Evolutionary conservation across 345 rosid genomes (phyloP), one percentile per base, ranked within the genome.

Genomic region (Turnera subulata): DNA sequence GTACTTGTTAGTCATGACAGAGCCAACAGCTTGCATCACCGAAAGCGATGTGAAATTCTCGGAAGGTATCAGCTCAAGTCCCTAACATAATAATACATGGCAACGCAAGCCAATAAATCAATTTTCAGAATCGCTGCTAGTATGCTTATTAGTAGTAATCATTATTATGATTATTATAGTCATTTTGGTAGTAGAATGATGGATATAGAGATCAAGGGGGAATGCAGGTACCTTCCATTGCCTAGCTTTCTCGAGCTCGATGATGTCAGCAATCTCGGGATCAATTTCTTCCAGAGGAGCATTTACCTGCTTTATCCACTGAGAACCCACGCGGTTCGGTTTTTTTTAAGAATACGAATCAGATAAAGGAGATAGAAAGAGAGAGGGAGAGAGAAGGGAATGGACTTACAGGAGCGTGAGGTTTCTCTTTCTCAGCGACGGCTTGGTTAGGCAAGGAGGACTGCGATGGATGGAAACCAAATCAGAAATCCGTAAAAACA

Each of bases 11-110:
- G 96, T 92, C 95, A 89, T 89, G 52, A 88, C 93, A 17, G 98
- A 89, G 11, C 98, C 98, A 62, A 92, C 96, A 15, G 95, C 96
- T 89, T 86, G 82, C 96, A 92, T 88, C 59, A 92, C 98, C 0
- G 98, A 88, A 21, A 82, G 63, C 5, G 98, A 92, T 1, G 98
- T 89, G 72, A 92, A 92, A 59, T 92, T 92, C 83, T 92, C 98
- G 0, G 96, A 92, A 2, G 98, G 95, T 60, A 92, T 89, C 46
- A 89, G 93, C 62, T 92, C 98, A 32, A 92, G 73, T 58, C 96
- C 98, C 98, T 92, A 53, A 46, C 12, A 29, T 29, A 3, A n/a
- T 29, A 29, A 3, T 29, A 29, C 35, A 29, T 29, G 8, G 4
- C n/a, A n/a, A 29, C 8, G 8, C 8, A 29, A 29, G 4, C 35